Conservation (phyloP, 257 asterid species). For the Ilex asprella region DNA sequence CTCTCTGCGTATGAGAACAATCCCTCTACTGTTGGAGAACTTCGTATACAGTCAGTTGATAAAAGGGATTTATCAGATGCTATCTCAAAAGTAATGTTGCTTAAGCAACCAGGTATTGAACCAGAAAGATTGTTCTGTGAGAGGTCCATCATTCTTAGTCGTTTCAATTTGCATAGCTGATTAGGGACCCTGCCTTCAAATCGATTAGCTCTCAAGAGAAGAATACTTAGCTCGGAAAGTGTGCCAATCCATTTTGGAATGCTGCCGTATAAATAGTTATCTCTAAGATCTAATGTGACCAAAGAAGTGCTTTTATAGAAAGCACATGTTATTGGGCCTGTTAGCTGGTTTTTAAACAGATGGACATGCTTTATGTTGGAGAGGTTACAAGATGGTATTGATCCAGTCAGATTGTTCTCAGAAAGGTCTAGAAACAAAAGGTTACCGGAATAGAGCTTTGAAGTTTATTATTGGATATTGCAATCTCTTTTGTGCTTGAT, state of each 20-base stretch:
- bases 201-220: not conserved
- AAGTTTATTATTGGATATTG: not conserved
- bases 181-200: slow-evolving; percentile 2
- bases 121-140: not conserved
- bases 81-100: not conserved
- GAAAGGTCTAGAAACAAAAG: slow-evolving; percentile 3
- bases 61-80: too few relatives aligned
- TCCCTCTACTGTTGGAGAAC: not conserved
- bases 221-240: too few relatives aligned
- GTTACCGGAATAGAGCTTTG: not conserved
- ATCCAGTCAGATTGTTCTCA: not conserved
- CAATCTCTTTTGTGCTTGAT: not conserved
- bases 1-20: too few relatives aligned
- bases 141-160: slow-evolving; percentile 7
- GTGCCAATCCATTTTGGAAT: too few relatives aligned
- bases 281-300: not conserved
- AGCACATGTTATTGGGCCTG: not conserved
- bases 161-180: not conserved
- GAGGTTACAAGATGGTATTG: slow-evolving; percentile 3
- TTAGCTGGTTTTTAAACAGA: not conserved
- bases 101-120: not conserved
- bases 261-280: too few relatives aligned
- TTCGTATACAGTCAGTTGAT: too few relatives aligned
- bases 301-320: not conserved
- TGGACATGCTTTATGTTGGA: not conserved